Conservation (phyloP, 306 rosid genomes). For the Inga laurina region DNA sequence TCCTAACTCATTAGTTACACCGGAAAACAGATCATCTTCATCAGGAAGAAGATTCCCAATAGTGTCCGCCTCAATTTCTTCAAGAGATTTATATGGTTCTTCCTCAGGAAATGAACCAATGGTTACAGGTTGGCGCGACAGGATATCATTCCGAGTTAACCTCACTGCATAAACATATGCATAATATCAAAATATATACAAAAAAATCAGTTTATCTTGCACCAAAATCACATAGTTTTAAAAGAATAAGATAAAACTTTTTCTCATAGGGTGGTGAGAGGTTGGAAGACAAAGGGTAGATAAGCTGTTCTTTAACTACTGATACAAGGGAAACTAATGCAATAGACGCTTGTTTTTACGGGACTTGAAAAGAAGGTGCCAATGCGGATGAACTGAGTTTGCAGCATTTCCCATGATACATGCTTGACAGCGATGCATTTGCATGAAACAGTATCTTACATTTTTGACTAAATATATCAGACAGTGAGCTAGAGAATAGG, state of each 20-base stretch:
- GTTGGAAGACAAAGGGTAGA: not conserved
- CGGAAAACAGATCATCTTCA: slow-evolving; percentile 75
- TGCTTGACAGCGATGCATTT: not conserved
- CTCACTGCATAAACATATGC: slow-evolving; percentile 53
- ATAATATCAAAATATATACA: slow-evolving; percentile 7
- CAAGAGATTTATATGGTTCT: slow-evolving; percentile 48
- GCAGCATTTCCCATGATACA: slow-evolving; percentile 14
- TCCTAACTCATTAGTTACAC: slow-evolving; percentile 55
- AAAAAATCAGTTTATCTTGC: slow-evolving; percentile 20
- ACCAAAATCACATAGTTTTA: slow-evolving; percentile 15
- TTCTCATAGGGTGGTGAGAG: not conserved
- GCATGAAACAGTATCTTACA: slow-evolving; percentile 47
- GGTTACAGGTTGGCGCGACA: slow-evolving; percentile 33
- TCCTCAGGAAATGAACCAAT: slow-evolving; percentile 44
- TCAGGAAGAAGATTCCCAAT: slow-evolving; percentile 78
- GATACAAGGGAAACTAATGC: slow-evolving; percentile 10
- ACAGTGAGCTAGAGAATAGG: slow-evolving; percentile 71
- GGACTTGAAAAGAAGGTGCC: not conserved
- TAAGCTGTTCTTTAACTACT: slow-evolving; percentile 11
- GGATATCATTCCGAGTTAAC: slow-evolving; percentile 41
- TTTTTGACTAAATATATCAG: slow-evolving; percentile 62
- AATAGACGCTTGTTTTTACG: slow-evolving; percentile 15
- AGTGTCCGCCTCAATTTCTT: slow-evolving; percentile 61
- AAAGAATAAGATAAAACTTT: not conserved
- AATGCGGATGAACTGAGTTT: slow-evolving; percentile 15